phyloP scores from a whole-genome alignment of 2,329 filamentous ascomycete species.

The Penicillium griseofulvum region DNA sequence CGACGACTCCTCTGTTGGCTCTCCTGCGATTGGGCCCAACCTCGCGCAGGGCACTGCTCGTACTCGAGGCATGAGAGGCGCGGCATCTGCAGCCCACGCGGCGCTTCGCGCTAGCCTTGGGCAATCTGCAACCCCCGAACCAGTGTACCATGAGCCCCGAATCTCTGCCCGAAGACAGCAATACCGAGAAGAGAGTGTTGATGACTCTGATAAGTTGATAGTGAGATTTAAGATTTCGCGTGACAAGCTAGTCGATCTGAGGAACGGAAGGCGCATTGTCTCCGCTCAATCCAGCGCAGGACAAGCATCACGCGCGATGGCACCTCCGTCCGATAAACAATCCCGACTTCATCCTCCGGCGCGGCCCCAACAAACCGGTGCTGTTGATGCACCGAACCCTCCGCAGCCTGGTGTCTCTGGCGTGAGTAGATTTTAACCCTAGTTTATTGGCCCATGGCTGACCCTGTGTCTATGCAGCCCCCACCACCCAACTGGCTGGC shows the following conservation, averaged over 20 bases:
- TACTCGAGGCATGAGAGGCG: constrained; percentile 84
- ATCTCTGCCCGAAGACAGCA: constrained; percentile 63
- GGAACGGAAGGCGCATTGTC: constrained; percentile 20
- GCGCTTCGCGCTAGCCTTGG: constrained; percentile 72
- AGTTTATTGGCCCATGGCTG: constrained; percentile 15
- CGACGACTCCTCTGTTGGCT: constrained; percentile 81
- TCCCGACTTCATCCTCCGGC: constrained; percentile 27
- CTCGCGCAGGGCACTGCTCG: constrained; percentile 70
- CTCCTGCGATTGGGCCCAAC: constrained; percentile 73
- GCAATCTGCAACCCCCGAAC: constrained; percentile 87
- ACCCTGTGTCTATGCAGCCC: constrained; percentile 55
- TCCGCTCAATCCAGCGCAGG: constrained; percentile 57
- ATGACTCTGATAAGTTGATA: constrained; percentile 66
- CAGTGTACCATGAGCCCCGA: constrained; percentile 68
- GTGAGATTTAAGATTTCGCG: constrained; percentile 73
- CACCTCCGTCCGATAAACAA: constrained; percentile 34
- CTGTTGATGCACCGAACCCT: constrained; percentile 47
- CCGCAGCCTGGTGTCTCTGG: constrained; percentile 43
- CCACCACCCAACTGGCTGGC: constrained; percentile 83
- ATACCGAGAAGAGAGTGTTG: constrained; percentile 73
- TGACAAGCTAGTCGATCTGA: constrained; percentile 57
- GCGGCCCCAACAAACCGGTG: constrained; percentile 42
- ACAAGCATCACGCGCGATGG: constrained; percentile 57
- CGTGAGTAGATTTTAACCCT: constrained; percentile 40
- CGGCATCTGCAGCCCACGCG: constrained; percentile 80